Percentiles rank a stretch among this genome's conserved stretches.
Conservation (phyloP, 164 flowering plant species). For the Paratinospora sagittata region DNA sequence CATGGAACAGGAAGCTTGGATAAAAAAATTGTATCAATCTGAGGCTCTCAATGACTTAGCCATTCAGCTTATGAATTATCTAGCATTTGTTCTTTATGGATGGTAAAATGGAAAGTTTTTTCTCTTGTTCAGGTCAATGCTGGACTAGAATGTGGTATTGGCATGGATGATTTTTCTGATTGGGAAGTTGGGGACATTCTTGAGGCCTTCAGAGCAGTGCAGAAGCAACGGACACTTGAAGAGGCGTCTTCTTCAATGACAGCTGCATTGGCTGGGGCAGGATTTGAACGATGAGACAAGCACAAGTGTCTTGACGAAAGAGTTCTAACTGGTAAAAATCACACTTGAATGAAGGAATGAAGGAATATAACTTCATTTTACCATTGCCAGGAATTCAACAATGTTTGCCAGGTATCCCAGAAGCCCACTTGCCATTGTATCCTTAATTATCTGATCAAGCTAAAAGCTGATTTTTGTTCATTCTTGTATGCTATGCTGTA, state of each 20-base stretch:
- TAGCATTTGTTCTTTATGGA: conserved; percentile 5
- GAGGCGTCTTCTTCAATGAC: conserved; percentile 86
- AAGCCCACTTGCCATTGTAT: background rate
- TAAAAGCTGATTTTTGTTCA: conserved; percentile 10
- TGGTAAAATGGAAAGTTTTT: background rate
- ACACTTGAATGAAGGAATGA: conserved; percentile 2
- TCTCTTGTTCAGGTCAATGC: conserved; percentile 49
- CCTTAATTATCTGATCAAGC: conserved; percentile 7
- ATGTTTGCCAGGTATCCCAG: background rate
- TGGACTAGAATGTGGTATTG: conserved; percentile 89
- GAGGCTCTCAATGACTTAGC: background rate
- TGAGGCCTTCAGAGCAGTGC: conserved; percentile 60
- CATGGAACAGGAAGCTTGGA: too few relatives aligned
- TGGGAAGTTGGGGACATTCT: conserved; percentile 69
- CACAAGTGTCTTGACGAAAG: background rate
- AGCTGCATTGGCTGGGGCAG: conserved; percentile 60
- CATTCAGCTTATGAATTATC: background rate
- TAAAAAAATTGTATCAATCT: too few relatives aligned
- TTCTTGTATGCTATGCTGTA: conserved; percentile 24
- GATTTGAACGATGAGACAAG: conserved; percentile 25
- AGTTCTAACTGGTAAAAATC: background rate
- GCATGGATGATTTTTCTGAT: conserved; percentile 54
- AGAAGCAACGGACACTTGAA: conserved; percentile 84
- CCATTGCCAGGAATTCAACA: background rate
- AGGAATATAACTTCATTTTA: conserved; percentile 6